These are phyloP conservation scores for Chaetothyriales sp. DNA, from an alignment of 2,329 filamentous ascomycete species.

Conservation along the genomic window DNA sequence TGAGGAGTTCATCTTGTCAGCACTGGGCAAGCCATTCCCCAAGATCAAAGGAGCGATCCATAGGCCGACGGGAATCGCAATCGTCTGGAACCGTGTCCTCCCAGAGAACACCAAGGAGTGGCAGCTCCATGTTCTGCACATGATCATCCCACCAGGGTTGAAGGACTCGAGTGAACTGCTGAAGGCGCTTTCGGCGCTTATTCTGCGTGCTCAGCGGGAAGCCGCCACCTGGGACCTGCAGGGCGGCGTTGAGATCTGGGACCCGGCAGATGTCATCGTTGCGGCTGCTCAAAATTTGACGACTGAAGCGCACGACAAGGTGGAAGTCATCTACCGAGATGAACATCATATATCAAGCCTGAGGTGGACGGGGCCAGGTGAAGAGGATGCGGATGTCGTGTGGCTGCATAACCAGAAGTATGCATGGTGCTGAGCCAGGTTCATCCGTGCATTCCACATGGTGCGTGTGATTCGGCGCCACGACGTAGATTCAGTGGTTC, in stretches of 20 bases:
- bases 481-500: background rate
- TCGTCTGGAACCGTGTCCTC: conserved; percentile 27
- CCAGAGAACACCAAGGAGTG: conserved; percentile 25
- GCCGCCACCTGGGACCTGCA: conserved; percentile 56
- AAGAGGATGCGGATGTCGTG: conserved; percentile 27
- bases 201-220: conserved; percentile 54
- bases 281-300: conserved; percentile 26
- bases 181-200: conserved; percentile 44
- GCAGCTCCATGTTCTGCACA: conserved; percentile 31
- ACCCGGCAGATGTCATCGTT: conserved; percentile 48
- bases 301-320: conserved; percentile 17
- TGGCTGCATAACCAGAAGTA: conserved; percentile 38
- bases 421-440: conserved; percentile 31
- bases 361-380: conserved; percentile 32
- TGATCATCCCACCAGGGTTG: conserved; percentile 26
- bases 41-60: conserved; percentile 54
- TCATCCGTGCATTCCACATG: too few relatives aligned
- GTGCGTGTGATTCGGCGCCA: too few relatives aligned
- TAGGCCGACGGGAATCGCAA: conserved; percentile 19
- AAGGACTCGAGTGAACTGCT: conserved; percentile 14
- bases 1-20: conserved; percentile 61
- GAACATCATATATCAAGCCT: conserved; percentile 34
- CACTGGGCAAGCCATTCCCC: conserved; percentile 40
- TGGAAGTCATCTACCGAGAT: conserved; percentile 31
- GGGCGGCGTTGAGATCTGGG: conserved; percentile 66